These are phyloP conservation scores for Aspergillus ruber DNA, from an alignment of 2,329 filamentous ascomycete genomes.

Conservation along the genomic window DNA sequence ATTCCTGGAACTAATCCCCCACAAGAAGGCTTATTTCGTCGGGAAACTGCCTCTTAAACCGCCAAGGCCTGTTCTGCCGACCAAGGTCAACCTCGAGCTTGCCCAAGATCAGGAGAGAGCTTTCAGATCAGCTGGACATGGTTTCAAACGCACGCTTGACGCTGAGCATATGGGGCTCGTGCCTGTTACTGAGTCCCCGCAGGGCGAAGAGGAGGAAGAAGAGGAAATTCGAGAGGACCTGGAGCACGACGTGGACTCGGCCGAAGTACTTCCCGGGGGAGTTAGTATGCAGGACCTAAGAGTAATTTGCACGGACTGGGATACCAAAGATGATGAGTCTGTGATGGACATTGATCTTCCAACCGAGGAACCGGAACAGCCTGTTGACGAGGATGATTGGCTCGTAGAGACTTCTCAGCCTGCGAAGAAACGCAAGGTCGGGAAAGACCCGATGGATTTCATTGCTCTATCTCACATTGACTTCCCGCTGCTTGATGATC, in stretches of 20 bases:
- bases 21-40: slow-evolving; percentile 69
- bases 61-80: slow-evolving; percentile 74
- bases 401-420: slow-evolving; percentile 44
- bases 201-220: slow-evolving; percentile 44
- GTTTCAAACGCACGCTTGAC: slow-evolving; percentile 45
- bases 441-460: slow-evolving; percentile 39
- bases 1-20: slow-evolving; percentile 77
- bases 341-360: slow-evolving; percentile 25
- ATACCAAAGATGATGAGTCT: slow-evolving; percentile 53
- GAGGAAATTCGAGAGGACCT: slow-evolving; percentile 45
- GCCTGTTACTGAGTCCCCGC: slow-evolving; percentile 37
- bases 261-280: slow-evolving; percentile 60
- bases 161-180: slow-evolving; percentile 54
- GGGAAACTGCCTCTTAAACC: slow-evolving; percentile 73
- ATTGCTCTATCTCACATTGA: slow-evolving; percentile 52
- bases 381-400: slow-evolving; percentile 55
- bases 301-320: slow-evolving; percentile 82
- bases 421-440: slow-evolving; percentile 61
- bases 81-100: slow-evolving; percentile 82
- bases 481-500: slow-evolving; percentile 72
- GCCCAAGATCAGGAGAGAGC: slow-evolving; percentile 78
- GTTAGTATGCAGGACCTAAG: slow-evolving; percentile 74
- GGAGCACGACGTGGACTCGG: slow-evolving; percentile 51
- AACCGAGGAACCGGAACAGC: slow-evolving; percentile 23
- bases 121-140: slow-evolving; percentile 67